Conservation (phyloP, 768 basidiomycete species). For the Boletus rex-veris region DNA sequence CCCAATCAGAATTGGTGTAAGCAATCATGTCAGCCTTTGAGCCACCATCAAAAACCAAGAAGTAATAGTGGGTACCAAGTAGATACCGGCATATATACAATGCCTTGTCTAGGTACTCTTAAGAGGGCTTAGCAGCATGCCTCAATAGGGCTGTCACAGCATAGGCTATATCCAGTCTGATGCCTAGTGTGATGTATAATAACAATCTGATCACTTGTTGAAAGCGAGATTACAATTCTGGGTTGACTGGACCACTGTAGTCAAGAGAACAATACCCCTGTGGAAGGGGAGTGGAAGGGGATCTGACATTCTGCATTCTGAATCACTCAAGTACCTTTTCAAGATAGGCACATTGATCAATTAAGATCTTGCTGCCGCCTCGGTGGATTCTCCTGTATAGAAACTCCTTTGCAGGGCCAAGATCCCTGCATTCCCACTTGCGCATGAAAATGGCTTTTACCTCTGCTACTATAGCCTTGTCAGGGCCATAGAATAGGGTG, state of each 20-base stretch:
- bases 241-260: neutral
- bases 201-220: neutral
- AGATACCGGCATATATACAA: neutral
- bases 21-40: neutral
- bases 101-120: neutral
- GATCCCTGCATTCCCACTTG: neutral
- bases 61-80: neutral
- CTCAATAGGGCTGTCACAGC: neutral
- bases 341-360: neutral
- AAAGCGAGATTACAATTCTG: neutral
- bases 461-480: neutral
- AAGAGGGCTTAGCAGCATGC: neutral
- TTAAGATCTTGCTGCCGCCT: neutral
- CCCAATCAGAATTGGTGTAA: neutral
- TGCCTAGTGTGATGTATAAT: neutral
- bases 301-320: neutral
- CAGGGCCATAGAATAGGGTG: neutral
- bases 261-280: neutral
- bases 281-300: neutral
- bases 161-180: neutral
- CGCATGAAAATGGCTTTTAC: neutral
- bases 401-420: neutral
- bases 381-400: neutral
- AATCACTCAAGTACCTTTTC: neutral
- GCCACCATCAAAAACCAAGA: neutral